Evolutionary conservation across 768 basidiomycete species (phyloP), one percentile per base, ranked within the genome.

Genomic region (Auriscalpium orientale): DNA sequence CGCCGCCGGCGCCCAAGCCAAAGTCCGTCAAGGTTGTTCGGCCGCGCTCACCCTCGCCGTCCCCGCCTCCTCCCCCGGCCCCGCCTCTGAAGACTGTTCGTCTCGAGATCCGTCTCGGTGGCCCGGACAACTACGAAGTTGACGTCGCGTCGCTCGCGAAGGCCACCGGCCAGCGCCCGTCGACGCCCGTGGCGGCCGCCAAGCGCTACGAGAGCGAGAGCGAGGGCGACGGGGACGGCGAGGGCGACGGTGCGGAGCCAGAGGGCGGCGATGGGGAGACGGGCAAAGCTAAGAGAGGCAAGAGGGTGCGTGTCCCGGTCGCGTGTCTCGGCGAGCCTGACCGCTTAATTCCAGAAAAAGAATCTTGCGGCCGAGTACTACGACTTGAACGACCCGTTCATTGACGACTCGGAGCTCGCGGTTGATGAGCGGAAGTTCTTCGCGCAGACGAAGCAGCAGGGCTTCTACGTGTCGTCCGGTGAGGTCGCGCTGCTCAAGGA

Each of bases 321-420:
- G 20, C 34, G 43, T 13, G 47, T 15, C 47, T 4, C 3, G 28
- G 22, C 35, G 35, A 20, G 49, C 49, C 28, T 16, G 12, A 34
- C 35, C 28, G 11, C 20, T n/a, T 28, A 22, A 15, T 37, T 12
- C 33, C 74, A 77, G 65, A 65, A 69, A 68, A 84, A 83, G 66
- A 79, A 75, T 55, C 67, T 70, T 1, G 74, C 76, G 0, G 72
- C 82, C 20, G 90, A 89, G 66, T 91, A 93, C 65, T 99, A 99
- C 76, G 95, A 99, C 72, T 76, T 85, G 18, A 73, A 78, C 0
- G 97, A 99, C 72, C 89, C 91, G 0, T 98, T 98, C 74, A 97
- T 99, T 66, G 97, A 99, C 76, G 97, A 99, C 71, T 91, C 92
- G 1, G 95, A 98, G 66, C 76, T 95, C 55, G 85, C 83, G 22